These are phyloP conservation scores for Peniophora sp. DNA, from an alignment of 1,284 basidiomycete species.

Conservation along the genomic window DNA sequence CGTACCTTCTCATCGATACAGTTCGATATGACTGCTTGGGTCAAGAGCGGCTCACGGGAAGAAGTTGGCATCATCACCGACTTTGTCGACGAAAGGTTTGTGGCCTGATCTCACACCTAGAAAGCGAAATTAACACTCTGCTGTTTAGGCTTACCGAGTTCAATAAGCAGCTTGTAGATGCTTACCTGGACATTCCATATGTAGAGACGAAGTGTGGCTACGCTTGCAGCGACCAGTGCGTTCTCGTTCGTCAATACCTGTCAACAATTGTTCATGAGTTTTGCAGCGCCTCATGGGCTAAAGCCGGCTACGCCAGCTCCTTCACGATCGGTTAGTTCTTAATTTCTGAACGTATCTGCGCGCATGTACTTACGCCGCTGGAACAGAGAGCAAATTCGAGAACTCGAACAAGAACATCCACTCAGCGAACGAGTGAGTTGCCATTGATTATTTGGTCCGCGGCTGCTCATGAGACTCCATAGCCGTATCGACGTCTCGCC, in stretches of 20 bases:
- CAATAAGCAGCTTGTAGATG: conserved; percentile 69
- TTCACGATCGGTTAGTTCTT: conserved; percentile 72
- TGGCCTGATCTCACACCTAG: conserved; percentile 6
- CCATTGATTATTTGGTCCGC: conserved; percentile 1
- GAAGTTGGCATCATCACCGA: conserved; percentile 89
- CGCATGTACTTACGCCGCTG: conserved; percentile 4
- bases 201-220: conserved; percentile 86
- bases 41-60: conserved; percentile 83
- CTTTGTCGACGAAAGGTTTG: conserved; percentile 64
- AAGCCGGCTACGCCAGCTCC: conserved; percentile 77
- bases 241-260: conserved; percentile 11
- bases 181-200: conserved; percentile 75
- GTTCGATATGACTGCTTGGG: conserved; percentile 97
- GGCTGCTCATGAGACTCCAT: conserved; percentile 5
- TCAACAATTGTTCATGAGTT: conserved; percentile 13
- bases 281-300: conserved; percentile 73
- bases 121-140: neutral
- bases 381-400: conserved; percentile 60
- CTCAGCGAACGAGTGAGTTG: conserved; percentile 58
- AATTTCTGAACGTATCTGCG: neutral
- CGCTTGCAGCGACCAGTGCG: conserved; percentile 88
- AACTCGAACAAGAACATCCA: conserved; percentile 83
- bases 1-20: conserved; percentile 20
- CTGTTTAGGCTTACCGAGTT: conserved; percentile 63
- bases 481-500: conserved; percentile 77